Evolutionary conservation across 495 filamentous ascomycete species (phyloP).

Genomic region (Entonaema liquescens): DNA sequence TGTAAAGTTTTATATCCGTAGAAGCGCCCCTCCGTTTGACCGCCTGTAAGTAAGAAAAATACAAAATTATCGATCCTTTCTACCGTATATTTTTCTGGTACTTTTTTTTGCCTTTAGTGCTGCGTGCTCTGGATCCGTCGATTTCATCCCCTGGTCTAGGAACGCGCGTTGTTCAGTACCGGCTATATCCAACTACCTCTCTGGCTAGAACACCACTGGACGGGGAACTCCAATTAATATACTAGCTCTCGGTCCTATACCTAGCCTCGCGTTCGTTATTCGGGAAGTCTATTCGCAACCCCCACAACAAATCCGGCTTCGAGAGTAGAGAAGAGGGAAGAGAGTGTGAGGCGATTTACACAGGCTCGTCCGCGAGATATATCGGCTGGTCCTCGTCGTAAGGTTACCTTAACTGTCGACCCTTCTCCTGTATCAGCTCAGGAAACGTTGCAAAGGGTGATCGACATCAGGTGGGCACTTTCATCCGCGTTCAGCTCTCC

Average conservation of each 20-base stretch:
- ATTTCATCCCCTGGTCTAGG: slow-evolving; percentile 25
- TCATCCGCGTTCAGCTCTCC: slow-evolving; percentile 30
- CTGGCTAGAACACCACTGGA: slow-evolving; percentile 38
- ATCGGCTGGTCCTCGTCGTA: slow-evolving; percentile 35
- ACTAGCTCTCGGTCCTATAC: slow-evolving; percentile 34
- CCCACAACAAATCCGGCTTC: slow-evolving; percentile 25
- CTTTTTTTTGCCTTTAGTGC: background rate
- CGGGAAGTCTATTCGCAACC: slow-evolving; percentile 37
- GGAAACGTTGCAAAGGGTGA: slow-evolving; percentile 37
- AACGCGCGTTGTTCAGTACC: slow-evolving; percentile 41
- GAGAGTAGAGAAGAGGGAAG: slow-evolving; percentile 32
- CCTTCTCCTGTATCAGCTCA: slow-evolving; percentile 22
- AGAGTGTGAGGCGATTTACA: background rate
- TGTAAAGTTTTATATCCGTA: slow-evolving; percentile 24
- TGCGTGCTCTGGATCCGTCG: slow-evolving; percentile 30
- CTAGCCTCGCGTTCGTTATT: slow-evolving; percentile 29
- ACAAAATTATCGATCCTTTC: slow-evolving; percentile 12
- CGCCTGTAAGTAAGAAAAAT: slow-evolving; percentile 6
- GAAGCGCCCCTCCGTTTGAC: slow-evolving; percentile 28
- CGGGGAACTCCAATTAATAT: slow-evolving; percentile 43
- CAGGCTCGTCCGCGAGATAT: slow-evolving; percentile 31
- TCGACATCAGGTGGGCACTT: slow-evolving; percentile 30
- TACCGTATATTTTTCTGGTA: slow-evolving; percentile 1
- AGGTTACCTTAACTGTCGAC: slow-evolving; percentile 25
- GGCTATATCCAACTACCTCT: slow-evolving; percentile 41